Percentiles rank a stretch among this genome's conserved stretches.
These are phyloP conservation scores for Aspergillus sp. DNA, from an alignment of 2,329 filamentous ascomycete genomes.

Conservation along the genomic window DNA sequence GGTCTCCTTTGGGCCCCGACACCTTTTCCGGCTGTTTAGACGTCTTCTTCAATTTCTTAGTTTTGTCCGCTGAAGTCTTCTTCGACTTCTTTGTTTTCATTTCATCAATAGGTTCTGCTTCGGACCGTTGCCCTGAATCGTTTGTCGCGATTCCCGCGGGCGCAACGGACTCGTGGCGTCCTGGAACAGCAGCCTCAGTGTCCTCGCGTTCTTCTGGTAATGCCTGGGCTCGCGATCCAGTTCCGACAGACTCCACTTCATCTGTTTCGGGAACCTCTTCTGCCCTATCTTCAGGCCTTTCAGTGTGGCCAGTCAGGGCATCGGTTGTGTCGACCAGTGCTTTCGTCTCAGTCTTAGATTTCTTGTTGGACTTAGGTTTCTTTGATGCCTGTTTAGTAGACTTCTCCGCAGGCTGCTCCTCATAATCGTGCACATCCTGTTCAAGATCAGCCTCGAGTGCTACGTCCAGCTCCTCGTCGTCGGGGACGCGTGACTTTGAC, in stretches of 20 bases:
- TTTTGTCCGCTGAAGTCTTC: conserved; percentile 17
- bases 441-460: conserved; percentile 59
- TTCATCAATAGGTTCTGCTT: conserved; percentile 16
- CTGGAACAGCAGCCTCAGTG: conserved; percentile 1
- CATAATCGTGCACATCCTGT: conserved; percentile 43
- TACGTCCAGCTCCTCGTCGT: conserved; percentile 59
- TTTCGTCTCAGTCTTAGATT: conserved; percentile 15
- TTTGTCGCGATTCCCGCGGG: conserved; percentile 22
- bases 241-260: background rate
- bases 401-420: conserved; percentile 31
- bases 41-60: conserved; percentile 26
- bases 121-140: conserved; percentile 25
- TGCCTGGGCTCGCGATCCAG: conserved; percentile 1
- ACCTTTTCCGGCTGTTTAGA: conserved; percentile 6
- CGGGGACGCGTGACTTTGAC: conserved; percentile 40
- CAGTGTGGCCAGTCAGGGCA: background rate
- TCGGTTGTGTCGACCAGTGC: background rate
- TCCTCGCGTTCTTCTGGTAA: background rate
- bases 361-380: conserved; percentile 24
- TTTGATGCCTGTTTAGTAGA: conserved; percentile 15
- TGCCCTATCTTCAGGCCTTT: conserved; percentile 3
- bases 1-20: conserved; percentile 4
- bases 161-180: conserved; percentile 21
- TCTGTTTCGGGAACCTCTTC: conserved; percentile 5
- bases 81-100: conserved; percentile 19